Conservation (phyloP, 2,329 filamentous ascomycete species). For the Diaporthe citrichinensis region DNA sequence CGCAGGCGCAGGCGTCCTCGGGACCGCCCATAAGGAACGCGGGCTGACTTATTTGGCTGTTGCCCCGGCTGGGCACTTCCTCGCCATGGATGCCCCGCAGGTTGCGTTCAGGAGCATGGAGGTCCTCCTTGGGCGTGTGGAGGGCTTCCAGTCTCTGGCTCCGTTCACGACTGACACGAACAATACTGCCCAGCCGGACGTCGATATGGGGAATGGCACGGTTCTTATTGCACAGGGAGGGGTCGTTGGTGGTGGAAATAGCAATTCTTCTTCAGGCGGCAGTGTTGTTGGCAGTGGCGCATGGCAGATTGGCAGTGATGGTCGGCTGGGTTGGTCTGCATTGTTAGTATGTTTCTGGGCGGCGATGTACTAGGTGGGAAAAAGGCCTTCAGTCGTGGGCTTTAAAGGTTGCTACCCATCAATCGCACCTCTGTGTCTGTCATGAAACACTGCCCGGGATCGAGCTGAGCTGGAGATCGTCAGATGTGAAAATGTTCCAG, state of each 20-base stretch:
- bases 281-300: background rate
- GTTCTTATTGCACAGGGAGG: constrained; percentile 15
- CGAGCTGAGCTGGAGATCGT: background rate
- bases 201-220: constrained; percentile 20
- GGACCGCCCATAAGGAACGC: constrained; percentile 36
- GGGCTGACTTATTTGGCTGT: constrained; percentile 43
- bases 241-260: background rate
- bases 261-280: background rate
- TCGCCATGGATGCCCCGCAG: constrained; percentile 32
- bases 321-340: background rate
- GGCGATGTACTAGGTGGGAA: background rate
- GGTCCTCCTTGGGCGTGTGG: constrained; percentile 35
- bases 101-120: constrained; percentile 38
- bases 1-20: constrained; percentile 43
- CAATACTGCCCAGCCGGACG: constrained; percentile 19
- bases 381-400: too few species aligned
- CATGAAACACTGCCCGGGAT: background rate
- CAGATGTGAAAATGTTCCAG: background rate
- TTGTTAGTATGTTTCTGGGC: background rate
- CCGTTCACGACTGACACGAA: constrained; percentile 37
- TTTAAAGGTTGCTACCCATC: background rate
- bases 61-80: constrained; percentile 28
- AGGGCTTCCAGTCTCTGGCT: constrained; percentile 29
- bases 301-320: background rate
- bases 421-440: background rate